These are phyloP conservation scores for Irpex lacteus DNA, from an alignment of 1,284 basidiomycete species.

Conservation along the genomic window DNA sequence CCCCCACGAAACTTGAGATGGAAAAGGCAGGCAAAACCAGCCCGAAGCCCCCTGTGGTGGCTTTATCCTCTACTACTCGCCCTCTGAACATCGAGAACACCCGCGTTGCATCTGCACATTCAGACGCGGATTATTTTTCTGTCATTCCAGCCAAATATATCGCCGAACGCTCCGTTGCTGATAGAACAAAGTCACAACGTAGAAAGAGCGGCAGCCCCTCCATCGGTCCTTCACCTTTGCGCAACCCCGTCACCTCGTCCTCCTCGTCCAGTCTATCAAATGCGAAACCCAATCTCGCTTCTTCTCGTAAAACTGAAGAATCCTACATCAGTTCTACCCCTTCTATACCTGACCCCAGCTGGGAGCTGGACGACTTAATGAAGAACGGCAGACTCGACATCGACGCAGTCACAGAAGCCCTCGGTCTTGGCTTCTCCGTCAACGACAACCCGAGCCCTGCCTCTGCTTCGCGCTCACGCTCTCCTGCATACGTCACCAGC, in stretches of 20 bases:
- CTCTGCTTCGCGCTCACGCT: not conserved
- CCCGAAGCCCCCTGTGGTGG: not conserved
- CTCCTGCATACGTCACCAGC: not conserved
- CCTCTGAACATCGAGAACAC: constrained; percentile 16
- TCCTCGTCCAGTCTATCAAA: constrained; percentile 1
- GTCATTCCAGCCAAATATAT: not conserved
- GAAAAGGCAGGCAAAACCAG: not conserved
- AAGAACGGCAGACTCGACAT: constrained; percentile 27
- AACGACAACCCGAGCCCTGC: not conserved
- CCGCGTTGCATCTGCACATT: not conserved
- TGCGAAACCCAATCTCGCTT: not conserved
- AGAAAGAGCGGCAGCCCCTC: constrained; percentile 15
- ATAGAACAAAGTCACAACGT: not conserved
- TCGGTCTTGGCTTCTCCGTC: constrained; percentile 22
- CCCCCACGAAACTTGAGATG: not conserved
- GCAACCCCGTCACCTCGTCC: constrained; percentile 13
- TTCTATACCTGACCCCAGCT: constrained; percentile 5
- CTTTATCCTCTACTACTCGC: constrained; percentile 10
- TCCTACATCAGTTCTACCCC: not conserved
- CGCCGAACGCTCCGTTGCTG: not conserved
- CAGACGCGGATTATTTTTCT: not conserved
- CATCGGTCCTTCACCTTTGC: constrained; percentile 17
- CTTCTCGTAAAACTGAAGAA: not conserved
- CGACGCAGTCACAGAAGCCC: constrained; percentile 27
- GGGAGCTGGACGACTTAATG: constrained; percentile 25